Percentiles rank a stretch among this genome's conserved stretches.
These are phyloP conservation scores for Ascoidea tarda DNA, from an alignment of 805 yeast genomes.

Conservation along the genomic window DNA sequence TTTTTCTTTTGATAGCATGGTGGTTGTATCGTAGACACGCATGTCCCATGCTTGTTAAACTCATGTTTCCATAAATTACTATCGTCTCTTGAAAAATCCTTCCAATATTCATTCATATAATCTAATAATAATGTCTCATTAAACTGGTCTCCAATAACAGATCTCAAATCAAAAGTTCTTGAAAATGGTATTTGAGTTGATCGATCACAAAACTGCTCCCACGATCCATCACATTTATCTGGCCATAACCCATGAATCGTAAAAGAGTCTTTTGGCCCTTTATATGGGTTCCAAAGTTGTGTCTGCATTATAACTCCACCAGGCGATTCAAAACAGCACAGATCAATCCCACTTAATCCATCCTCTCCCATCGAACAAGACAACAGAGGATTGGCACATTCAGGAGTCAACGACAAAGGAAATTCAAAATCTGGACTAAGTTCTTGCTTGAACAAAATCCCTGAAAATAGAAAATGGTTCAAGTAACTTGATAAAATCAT, in stretches of 20 bases:
- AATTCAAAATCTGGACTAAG: too few species aligned
- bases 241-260: conserved; percentile 88
- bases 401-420: too few species aligned
- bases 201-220: conserved; percentile 61
- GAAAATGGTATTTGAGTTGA: conserved; percentile 7
- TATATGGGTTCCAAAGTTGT: conserved; percentile 86
- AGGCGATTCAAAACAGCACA: conserved; percentile 78
- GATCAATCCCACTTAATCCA: conserved; percentile 24
- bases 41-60: conserved; percentile 89
- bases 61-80: conserved; percentile 78
- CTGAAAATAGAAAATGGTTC: too few species aligned
- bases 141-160: conserved; percentile 13
- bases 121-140: conserved; percentile 37
- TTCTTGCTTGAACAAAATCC: too few species aligned
- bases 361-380: too few species aligned
- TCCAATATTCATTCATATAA: conserved; percentile 55
- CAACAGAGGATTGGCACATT: too few species aligned
- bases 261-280: conserved; percentile 61
- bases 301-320: conserved; percentile 77
- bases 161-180: conserved; percentile 12
- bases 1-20: conserved; percentile 36
- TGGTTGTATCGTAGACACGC: conserved; percentile 70
- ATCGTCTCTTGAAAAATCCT: conserved; percentile 55
- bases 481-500: too few species aligned
- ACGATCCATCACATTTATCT: conserved; percentile 75